Conservation (phyloP, 2,329 filamentous ascomycete species). For the Calycina marina region DNA sequence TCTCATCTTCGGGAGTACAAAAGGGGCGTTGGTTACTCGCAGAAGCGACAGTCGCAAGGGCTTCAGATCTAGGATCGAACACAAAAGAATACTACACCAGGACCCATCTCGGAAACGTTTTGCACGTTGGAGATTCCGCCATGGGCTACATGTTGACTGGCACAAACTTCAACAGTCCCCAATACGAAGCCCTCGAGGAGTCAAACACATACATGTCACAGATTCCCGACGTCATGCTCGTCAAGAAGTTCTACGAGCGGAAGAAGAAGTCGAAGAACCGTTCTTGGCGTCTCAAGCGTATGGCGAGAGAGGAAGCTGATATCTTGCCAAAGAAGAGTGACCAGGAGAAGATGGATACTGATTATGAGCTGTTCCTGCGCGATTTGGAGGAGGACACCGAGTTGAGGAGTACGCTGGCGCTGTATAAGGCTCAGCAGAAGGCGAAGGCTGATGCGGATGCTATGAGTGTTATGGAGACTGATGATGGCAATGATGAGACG, state of each 20-base stretch:
- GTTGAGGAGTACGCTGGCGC: slow-evolving; percentile 63
- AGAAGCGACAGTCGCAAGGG: slow-evolving; percentile 76
- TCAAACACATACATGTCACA: slow-evolving; percentile 61
- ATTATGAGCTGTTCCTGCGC: slow-evolving; percentile 94
- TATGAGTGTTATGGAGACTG: slow-evolving; percentile 53
- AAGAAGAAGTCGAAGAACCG: slow-evolving; percentile 71
- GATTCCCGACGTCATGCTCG: slow-evolving; percentile 83
- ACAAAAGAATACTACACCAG: slow-evolving; percentile 79
- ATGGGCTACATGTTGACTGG: slow-evolving; percentile 88
- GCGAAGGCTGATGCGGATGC: slow-evolving; percentile 40
- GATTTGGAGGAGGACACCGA: slow-evolving; percentile 95
- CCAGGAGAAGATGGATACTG: slow-evolving; percentile 73
- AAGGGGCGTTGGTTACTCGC: slow-evolving; percentile 75
- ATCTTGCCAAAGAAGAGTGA: slow-evolving; percentile 76
- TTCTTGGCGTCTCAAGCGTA: slow-evolving; percentile 90
- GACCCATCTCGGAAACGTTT: slow-evolving; percentile 74
- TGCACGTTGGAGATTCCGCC: slow-evolving; percentile 81
- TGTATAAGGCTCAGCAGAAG: slow-evolving; percentile 56
- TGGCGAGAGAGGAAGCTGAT: slow-evolving; percentile 80
- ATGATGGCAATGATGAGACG: slow-evolving; percentile 45
- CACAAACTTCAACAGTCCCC: slow-evolving; percentile 80
- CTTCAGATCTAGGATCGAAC: slow-evolving; percentile 74
- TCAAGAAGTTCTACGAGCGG: slow-evolving; percentile 92
- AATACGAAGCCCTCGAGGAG: slow-evolving; percentile 70
- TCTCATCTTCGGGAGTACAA: slow-evolving; percentile 60